Conservation (phyloP, 2,329 filamentous ascomycete species). For the Onygenales sp. region DNA sequence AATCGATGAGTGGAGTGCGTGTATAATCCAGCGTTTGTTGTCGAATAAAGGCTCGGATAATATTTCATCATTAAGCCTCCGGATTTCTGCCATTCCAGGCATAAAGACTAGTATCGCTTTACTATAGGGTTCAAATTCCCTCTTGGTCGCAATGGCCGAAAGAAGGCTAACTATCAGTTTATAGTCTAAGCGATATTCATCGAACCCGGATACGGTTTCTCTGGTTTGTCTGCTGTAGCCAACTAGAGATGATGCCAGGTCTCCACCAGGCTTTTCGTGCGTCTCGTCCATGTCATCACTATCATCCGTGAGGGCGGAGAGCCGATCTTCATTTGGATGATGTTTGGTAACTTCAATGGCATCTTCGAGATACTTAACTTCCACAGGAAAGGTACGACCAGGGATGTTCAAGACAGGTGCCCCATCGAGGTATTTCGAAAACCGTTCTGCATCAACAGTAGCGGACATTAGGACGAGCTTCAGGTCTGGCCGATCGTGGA, state of each 20-base stretch:
- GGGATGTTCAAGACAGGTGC: constrained; percentile 86
- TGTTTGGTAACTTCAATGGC: constrained; percentile 82
- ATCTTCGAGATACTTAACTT: constrained; percentile 82
- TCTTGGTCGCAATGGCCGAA: constrained; percentile 60
- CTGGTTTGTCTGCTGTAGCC: constrained; percentile 69
- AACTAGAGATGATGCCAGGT: constrained; percentile 56
- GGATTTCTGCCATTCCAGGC: constrained; percentile 87
- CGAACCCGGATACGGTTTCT: constrained; percentile 63
- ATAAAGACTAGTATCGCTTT: constrained; percentile 91
- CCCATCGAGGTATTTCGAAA: constrained; percentile 76
- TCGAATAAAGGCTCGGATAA: constrained; percentile 63
- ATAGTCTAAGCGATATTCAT: constrained; percentile 89
- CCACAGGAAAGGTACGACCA: constrained; percentile 85
- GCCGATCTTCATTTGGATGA: constrained; percentile 51
- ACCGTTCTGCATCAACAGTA: constrained; percentile 84
- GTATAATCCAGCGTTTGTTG: constrained; percentile 68
- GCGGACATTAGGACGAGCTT: constrained; percentile 97
- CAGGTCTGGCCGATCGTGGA: constrained; percentile 66
- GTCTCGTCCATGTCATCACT: constrained; percentile 38
- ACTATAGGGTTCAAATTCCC: constrained; percentile 61
- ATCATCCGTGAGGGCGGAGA: constrained; percentile 26
- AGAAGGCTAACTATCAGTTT: constrained; percentile 75
- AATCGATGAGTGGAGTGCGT: constrained; percentile 87
- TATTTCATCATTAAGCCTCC: constrained; percentile 77
- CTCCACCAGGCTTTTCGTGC: constrained; percentile 40